A percentile compares a stretch with the other conserved stretches of the same genome.
Evolutionary conservation across 2,329 filamentous ascomycete genomes (phyloP).

Genomic region (Nemania sp.): DNA sequence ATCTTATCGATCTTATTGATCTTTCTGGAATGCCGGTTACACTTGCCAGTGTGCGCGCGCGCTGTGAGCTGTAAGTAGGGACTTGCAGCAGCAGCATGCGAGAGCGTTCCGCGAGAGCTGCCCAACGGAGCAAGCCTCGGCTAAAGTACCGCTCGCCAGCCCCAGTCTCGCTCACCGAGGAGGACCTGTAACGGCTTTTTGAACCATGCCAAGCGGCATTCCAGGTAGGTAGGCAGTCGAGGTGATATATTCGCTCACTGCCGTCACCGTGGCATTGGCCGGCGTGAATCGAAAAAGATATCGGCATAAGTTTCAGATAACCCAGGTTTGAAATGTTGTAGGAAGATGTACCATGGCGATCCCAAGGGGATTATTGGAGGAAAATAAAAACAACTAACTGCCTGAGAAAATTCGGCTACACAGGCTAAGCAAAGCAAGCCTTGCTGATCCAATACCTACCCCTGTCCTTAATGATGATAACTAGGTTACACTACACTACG

Average conservation of each 20-base stretch:
- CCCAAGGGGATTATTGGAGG: neutral
- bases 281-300: neutral
- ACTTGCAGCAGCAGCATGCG: neutral
- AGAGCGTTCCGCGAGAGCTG: neutral
- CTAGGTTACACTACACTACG: no score
- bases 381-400: neutral
- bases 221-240: no score
- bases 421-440: neutral
- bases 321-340: no score
- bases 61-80: neutral
- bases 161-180: slow-evolving; percentile 28
- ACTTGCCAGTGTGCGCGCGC: slow-evolving; percentile 13
- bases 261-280: neutral
- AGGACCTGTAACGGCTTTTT: neutral
- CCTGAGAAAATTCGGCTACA: neutral
- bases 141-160: slow-evolving; percentile 6
- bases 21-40: neutral
- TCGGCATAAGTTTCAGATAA: neutral
- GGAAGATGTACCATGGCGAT: neutral
- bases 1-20: neutral
- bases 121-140: slow-evolving; percentile 7
- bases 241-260: neutral
- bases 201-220: slow-evolving; percentile 3
- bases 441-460: slow-evolving; percentile 10
- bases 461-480: slow-evolving; percentile 8